Conservation (phyloP, 148 eudicot genomes). For the Diospyros lotus region DNA sequence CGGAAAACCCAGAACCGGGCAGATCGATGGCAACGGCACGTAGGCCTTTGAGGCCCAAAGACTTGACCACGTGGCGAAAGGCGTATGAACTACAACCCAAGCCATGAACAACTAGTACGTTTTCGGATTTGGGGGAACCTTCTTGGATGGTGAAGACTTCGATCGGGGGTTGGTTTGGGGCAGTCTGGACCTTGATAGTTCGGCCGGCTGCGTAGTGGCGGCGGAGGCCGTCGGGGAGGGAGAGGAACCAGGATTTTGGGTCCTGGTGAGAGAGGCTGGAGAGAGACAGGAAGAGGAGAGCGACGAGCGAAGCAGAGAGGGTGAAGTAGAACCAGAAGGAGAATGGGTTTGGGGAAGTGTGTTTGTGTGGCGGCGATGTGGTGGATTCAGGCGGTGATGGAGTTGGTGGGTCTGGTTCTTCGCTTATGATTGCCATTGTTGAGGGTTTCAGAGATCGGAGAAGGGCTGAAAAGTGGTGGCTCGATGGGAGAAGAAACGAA, state of each 20-base stretch:
- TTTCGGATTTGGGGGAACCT: constrained; percentile 39
- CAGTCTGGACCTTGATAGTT: constrained; percentile 51
- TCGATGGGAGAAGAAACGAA: too few species aligned
- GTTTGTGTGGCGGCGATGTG: constrained; percentile 21
- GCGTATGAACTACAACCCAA: constrained; percentile 74
- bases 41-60: constrained; percentile 45
- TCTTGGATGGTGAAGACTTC: constrained; percentile 65
- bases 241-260: constrained; percentile 79
- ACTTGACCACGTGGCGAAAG: constrained; percentile 46
- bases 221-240: constrained; percentile 53
- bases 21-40: constrained; percentile 63
- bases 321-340: constrained; percentile 85
- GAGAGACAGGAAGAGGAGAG: constrained; percentile 48
- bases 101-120: constrained; percentile 67
- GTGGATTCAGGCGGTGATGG: constrained; percentile 25
- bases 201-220: constrained; percentile 65
- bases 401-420: constrained; percentile 45
- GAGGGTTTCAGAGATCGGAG: constrained; percentile 12
- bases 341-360: constrained; percentile 49
- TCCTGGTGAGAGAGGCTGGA: constrained; percentile 48
- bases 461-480: background rate
- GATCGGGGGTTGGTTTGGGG: constrained; percentile 43
- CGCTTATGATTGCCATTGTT: constrained; percentile 73
- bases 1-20: constrained; percentile 96
- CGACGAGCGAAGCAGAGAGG: constrained; percentile 44